phyloP scores from a whole-genome alignment of 1,284 basidiomycete species.

The Malassezia sympodialis region DNA sequence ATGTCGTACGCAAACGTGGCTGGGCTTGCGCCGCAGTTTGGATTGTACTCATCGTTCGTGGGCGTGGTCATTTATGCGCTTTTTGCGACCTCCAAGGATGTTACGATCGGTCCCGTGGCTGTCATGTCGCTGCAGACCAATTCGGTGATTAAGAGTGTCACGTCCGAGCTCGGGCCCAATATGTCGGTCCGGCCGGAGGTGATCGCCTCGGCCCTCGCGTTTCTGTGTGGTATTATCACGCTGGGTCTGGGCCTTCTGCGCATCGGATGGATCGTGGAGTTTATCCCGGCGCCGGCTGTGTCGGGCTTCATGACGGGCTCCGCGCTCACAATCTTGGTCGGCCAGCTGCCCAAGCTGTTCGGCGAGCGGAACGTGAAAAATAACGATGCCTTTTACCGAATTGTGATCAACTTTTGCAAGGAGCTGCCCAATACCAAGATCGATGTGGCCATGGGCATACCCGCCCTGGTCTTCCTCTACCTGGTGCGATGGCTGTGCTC shows the following conservation, averaged over 20 bases:
- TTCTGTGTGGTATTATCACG: conserved; percentile 86
- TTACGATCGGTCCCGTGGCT: conserved; percentile 53
- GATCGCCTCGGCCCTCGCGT: conserved; percentile 76
- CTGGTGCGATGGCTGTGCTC: conserved; percentile 61
- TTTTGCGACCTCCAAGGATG: conserved; percentile 48
- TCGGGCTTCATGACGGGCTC: conserved; percentile 63
- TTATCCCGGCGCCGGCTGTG: conserved; percentile 81
- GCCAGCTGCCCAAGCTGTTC: conserved; percentile 44
- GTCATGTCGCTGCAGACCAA: conserved; percentile 92
- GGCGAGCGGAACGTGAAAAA: conserved; percentile 31
- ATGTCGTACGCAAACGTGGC: conserved; percentile 65
- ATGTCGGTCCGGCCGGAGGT: conserved; percentile 50
- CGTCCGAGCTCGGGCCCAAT: background rate
- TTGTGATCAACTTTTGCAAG: conserved; percentile 86
- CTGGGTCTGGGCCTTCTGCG: conserved; percentile 82
- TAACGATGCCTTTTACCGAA: conserved; percentile 60
- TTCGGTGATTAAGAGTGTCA: conserved; percentile 50
- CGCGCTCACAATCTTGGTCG: conserved; percentile 43
- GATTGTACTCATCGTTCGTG: conserved; percentile 89
- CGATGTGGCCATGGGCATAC: conserved; percentile 82
- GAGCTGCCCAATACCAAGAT: conserved; percentile 61
- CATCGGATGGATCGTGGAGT: conserved; percentile 88
- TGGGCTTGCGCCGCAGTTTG: conserved; percentile 72
- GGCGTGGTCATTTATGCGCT: conserved; percentile 63
- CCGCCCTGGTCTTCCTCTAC: conserved; percentile 67